Conservation (phyloP, 2,329 filamentous ascomycete genomes). For the Dactylellina cionopaga region DNA sequence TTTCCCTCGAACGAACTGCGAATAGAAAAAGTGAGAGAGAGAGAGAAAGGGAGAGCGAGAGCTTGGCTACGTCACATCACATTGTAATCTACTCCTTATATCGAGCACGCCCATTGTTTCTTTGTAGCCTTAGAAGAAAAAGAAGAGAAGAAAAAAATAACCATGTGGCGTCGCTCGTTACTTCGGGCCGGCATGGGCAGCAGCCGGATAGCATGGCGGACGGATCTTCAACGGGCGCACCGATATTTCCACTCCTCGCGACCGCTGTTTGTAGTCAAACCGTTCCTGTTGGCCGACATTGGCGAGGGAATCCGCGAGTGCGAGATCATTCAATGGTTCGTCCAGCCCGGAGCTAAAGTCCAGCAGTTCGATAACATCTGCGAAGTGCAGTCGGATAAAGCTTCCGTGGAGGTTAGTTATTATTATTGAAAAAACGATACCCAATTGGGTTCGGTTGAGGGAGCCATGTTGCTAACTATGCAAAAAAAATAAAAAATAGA, state of each 20-base stretch:
- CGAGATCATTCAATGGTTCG: conserved; percentile 99
- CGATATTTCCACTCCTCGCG: conserved; percentile 61
- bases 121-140: no score
- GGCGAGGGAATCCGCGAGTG: conserved; percentile 98
- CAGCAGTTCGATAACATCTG: conserved; percentile 98
- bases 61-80: conserved; percentile 6
- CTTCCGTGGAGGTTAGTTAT: conserved; percentile 70
- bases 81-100: not conserved
- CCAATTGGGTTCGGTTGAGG: not conserved
- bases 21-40: no score
- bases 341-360: conserved; percentile 91
- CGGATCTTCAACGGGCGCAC: conserved; percentile 16
- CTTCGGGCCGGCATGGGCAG: conserved; percentile 18
- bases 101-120: not conserved
- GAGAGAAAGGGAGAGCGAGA: no score
- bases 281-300: conserved; percentile 84
- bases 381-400: conserved; percentile 98
- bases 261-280: conserved; percentile 70
- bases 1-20: no score
- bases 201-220: conserved; percentile 12
- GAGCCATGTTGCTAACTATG: not conserved
- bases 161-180: conserved; percentile 48
- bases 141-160: not conserved
- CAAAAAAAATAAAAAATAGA: conserved; percentile 65
- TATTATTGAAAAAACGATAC: not conserved